Evolutionary conservation across 148 eudicot species (phyloP).

Genomic region (Bassia scoparia): DNA sequence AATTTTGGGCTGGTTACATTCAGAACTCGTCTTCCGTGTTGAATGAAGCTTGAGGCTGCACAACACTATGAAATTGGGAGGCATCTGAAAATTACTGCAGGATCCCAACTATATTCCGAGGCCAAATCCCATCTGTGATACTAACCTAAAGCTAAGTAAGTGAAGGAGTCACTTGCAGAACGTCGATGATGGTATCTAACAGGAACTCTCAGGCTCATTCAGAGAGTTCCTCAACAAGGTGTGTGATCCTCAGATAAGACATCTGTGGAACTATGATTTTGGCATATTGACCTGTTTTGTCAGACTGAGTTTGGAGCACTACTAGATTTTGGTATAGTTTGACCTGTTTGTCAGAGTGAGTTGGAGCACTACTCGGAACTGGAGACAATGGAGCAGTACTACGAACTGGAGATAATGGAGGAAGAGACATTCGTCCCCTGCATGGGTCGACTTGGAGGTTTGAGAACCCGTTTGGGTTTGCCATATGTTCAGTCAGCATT

Average conservation of each 20-base stretch:
- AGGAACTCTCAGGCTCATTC: slow-evolving; percentile 52
- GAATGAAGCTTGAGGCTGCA: slow-evolving; percentile 10
- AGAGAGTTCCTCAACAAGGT: slow-evolving; percentile 79
- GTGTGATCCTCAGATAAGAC: slow-evolving; percentile 57
- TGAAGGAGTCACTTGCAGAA: slow-evolving; percentile 61
- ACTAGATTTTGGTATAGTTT: too few relatives aligned
- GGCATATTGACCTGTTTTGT: too few relatives aligned
- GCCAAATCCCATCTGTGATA: slow-evolving; percentile 24
- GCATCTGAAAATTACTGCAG: slow-evolving; percentile 30
- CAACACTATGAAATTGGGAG: slow-evolving; percentile 23
- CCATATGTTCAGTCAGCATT: slow-evolving; percentile 23
- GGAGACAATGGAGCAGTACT: too few relatives aligned
- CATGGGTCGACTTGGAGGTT: slow-evolving; percentile 18
- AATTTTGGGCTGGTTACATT: slow-evolving; percentile 18
- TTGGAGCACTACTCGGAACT: background rate
- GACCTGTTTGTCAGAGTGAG: slow-evolving; percentile 19
- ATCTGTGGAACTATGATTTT: slow-evolving; percentile 40
- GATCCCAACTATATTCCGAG: slow-evolving; percentile 4
- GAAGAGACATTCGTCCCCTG: slow-evolving; percentile 22
- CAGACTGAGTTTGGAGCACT: too few relatives aligned
- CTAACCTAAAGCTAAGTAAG: slow-evolving; percentile 38
- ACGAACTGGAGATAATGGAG: too few relatives aligned
- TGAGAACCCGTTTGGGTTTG: slow-evolving; percentile 22
- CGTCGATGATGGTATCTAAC: slow-evolving; percentile 63
- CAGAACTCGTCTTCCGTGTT: slow-evolving; percentile 20